These are phyloP conservation scores for Beauveria brongniartii DNA, from an alignment of 2,329 filamentous ascomycete species.

Conservation along the genomic window DNA sequence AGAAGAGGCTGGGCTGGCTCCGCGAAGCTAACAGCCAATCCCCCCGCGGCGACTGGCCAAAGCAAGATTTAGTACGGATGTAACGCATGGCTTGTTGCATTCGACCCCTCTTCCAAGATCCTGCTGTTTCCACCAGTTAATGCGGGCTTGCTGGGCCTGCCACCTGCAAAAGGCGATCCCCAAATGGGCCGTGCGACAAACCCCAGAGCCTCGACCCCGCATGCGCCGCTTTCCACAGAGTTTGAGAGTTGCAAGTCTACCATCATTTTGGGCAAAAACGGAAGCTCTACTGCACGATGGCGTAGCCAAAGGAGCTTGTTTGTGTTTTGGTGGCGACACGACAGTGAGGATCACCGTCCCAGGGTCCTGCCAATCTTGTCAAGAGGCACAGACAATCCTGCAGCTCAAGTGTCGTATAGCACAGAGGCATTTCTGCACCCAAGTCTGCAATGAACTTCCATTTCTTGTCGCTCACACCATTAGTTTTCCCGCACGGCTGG, in stretches of 20 bases:
- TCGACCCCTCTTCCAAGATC: constrained; percentile 13
- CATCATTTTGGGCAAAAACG: background rate
- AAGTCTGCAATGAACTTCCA: background rate
- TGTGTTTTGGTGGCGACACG: background rate
- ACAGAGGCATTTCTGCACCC: background rate
- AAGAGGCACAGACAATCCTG: background rate
- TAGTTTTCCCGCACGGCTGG: background rate
- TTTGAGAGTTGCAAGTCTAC: background rate
- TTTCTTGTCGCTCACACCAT: background rate
- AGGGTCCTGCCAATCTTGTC: constrained; percentile 8
- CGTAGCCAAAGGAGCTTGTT: background rate
- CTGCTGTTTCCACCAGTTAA: background rate
- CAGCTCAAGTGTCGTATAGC: background rate
- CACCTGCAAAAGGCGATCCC: background rate
- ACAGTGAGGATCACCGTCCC: background rate
- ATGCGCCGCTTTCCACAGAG: background rate
- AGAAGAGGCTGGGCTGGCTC: background rate
- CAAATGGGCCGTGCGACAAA: constrained; percentile 6
- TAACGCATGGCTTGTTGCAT: background rate
- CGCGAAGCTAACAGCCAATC: background rate
- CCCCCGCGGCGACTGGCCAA: background rate
- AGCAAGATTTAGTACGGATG: background rate
- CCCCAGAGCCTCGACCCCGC: constrained; percentile 6
- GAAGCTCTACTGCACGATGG: constrained; percentile 6
- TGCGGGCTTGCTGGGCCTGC: background rate